A percentile compares a stretch with the other conserved stretches of the same genome.
Conservation (phyloP, 345 rosid species). For the Balakata baccata region DNA sequence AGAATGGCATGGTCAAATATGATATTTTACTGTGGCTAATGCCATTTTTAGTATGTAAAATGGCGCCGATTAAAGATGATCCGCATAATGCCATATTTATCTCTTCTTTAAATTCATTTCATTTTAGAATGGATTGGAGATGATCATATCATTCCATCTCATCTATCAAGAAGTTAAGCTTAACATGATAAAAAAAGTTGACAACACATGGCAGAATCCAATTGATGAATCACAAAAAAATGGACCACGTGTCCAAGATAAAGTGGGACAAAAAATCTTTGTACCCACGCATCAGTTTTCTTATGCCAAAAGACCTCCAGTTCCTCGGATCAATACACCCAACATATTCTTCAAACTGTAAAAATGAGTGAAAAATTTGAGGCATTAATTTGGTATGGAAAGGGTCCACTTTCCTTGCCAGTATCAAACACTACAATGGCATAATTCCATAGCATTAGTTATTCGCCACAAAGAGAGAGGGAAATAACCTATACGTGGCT, state of each 20-base stretch:
- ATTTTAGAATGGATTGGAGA: no score
- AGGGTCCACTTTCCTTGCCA: slow-evolving; percentile 5
- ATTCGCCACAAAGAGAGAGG: slow-evolving; percentile 6
- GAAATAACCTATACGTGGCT: slow-evolving; percentile 15
- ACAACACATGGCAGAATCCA: slow-evolving; percentile 28
- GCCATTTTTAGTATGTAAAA: no score
- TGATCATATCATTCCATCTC: no score
- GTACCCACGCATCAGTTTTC: neutral
- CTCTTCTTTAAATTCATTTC: no score
- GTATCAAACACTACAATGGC: neutral
- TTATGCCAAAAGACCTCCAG: neutral
- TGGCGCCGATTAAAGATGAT: no score
- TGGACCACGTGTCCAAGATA: slow-evolving; percentile 18
- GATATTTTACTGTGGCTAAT: no score
- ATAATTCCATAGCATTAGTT: slow-evolving; percentile 12
- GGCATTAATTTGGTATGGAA: neutral
- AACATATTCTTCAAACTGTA: neutral
- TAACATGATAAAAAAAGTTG: no score
- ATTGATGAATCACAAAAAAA: slow-evolving; percentile 11
- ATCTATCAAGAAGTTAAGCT: no score
- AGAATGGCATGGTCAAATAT: no score
- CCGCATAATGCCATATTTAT: no score
- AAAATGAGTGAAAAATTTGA: neutral
- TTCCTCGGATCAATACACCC: neutral
- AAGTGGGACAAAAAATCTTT: neutral